A percentile compares a stretch with the other conserved stretches of the same genome.
Evolutionary conservation across 148 eudicot species (phyloP).

Genomic region (Vaccinium corymbosum): DNA sequence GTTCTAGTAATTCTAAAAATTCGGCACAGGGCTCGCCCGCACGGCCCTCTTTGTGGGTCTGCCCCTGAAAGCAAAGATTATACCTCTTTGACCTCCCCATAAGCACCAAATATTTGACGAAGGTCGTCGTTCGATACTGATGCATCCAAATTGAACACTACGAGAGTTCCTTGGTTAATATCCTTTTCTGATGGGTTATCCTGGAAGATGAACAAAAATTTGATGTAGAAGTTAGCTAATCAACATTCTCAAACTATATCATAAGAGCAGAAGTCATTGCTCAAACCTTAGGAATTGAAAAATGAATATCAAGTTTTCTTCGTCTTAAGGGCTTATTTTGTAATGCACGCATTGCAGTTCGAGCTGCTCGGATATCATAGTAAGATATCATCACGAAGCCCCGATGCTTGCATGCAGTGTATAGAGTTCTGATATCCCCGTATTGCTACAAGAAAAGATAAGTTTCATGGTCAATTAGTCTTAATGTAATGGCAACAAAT

Average conservation of each 20-base stretch:
- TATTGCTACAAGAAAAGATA: slow-evolving; percentile 38
- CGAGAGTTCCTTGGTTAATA: slow-evolving; percentile 59
- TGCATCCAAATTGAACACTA: slow-evolving; percentile 55
- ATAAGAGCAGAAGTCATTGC: slow-evolving; percentile 3
- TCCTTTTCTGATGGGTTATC: slow-evolving; percentile 65
- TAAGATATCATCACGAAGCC: slow-evolving; percentile 71
- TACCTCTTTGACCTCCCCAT: slow-evolving; percentile 65
- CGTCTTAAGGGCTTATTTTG: slow-evolving; percentile 53
- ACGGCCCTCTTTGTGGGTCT: background rate
- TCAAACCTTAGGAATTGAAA: slow-evolving; percentile 57
- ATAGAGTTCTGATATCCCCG: slow-evolving; percentile 56
- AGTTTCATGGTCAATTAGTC: background rate
- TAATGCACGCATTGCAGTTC: slow-evolving; percentile 54
- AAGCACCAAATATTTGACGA: slow-evolving; percentile 51
- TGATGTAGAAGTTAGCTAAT: slow-evolving; percentile 9
- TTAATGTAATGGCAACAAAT: background rate
- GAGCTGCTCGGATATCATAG: slow-evolving; percentile 63
- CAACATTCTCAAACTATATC: background rate
- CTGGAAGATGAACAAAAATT: slow-evolving; percentile 21
- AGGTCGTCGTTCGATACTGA: slow-evolving; percentile 56
- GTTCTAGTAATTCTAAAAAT: background rate
- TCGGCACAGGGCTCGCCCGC: background rate
- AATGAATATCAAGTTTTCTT: slow-evolving; percentile 61
- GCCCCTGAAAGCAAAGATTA: background rate
- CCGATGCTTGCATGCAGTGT: slow-evolving; percentile 63